A percentile compares a stretch with the other conserved stretches of the same genome.
phyloP scores from a whole-genome alignment of 148 eudicot genomes.

The Rhododendron simsii region DNA sequence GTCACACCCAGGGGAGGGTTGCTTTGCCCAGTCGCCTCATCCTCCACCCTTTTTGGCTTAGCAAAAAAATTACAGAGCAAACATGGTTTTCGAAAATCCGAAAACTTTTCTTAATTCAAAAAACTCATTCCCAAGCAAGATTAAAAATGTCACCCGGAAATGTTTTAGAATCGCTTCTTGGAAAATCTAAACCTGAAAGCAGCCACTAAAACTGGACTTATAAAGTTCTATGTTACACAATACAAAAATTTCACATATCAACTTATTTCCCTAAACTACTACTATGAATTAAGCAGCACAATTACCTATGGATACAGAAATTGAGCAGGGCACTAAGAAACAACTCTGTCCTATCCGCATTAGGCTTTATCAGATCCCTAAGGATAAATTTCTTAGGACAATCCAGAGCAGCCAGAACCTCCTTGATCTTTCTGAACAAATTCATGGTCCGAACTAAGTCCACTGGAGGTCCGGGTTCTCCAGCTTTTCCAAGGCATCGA shows the following conservation, averaged over 20 bases:
- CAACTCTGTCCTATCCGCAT: constrained; percentile 46
- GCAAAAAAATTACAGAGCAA: too few species aligned
- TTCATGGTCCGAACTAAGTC: constrained; percentile 52
- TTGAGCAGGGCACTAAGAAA: constrained; percentile 65
- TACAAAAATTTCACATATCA: not conserved
- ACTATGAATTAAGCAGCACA: not conserved
- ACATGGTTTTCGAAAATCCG: not conserved
- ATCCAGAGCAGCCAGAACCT: constrained; percentile 40
- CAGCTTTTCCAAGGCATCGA: constrained; percentile 54
- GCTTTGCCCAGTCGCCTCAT: too few species aligned
- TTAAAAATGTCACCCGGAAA: not conserved
- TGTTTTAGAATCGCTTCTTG: not conserved
- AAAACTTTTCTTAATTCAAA: not conserved
- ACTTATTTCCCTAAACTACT: not conserved
- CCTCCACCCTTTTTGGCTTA: too few species aligned
- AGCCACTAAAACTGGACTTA: not conserved
- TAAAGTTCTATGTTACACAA: not conserved
- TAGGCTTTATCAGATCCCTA: constrained; percentile 68
- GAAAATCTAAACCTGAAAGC: not conserved
- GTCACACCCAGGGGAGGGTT: too few species aligned
- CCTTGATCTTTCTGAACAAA: constrained; percentile 43
- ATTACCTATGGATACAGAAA: constrained; percentile 65
- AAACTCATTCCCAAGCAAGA: not conserved
- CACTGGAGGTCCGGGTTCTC: constrained; percentile 77
- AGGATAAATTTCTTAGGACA: constrained; percentile 50